Evolutionary conservation across 2,329 filamentous ascomycete genomes (phyloP), one percentile per base, ranked within the genome.

Genomic region (Cadophora sp.): DNA sequence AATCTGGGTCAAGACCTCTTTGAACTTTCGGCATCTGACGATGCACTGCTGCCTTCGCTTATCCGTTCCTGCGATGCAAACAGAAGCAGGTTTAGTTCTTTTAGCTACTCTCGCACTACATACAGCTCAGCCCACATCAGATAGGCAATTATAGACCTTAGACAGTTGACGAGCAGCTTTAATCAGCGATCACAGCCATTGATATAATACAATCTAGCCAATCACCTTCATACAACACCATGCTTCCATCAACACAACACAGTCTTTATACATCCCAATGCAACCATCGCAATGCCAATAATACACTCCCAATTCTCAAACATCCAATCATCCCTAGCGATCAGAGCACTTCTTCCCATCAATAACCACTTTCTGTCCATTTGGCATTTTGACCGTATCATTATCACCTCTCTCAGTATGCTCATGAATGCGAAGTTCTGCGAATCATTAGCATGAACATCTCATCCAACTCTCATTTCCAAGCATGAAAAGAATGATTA

Each of bases 321-420:
- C 4, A 34, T 31, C n/a, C 31, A 19, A 14, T 46, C 16, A 29
- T 1, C n/a, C 55, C 50, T 66, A 71, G 14, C n/a, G 51, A 53
- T 74, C 72, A 12, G 66, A 70, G 60, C 76, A 78, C 51, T 70
- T 77, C 69, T 76, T 77, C 59, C 76, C 76, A 73, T 78, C 77
- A 71, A 78, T 77, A 8, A 75, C 73, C 27, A 78, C 73, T 43
- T 72, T 73, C 70, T 77, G 69, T 53, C 76, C 77, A 70, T 77
- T 77, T 29, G 79, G 78, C 76, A 88, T 83, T 80, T 94, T 97
- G 76, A 97, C 88, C 40, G 91, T 92, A 74, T 97, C 94, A 77
- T 99, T 99, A 81, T 98, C 92, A 64, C 96, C 94, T 72, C 93
- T 86, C 80, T 99, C 95, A 34, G 91, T 99, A 72, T 97, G 83